phyloP scores from a whole-genome alignment of 768 basidiomycete genomes.

The Termitomyces eurrhizus region DNA sequence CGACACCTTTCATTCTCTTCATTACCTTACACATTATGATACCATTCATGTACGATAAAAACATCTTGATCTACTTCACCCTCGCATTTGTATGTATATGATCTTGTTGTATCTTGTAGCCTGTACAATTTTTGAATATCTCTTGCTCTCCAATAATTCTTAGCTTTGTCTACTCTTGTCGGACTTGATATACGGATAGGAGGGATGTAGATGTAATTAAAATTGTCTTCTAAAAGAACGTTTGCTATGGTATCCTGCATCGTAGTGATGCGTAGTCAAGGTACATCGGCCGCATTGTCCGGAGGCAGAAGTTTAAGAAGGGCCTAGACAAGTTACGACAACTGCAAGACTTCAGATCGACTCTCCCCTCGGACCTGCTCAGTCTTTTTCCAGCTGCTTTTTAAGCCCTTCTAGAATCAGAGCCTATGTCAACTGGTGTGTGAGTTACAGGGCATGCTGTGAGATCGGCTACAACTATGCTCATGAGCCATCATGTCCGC shows the following conservation, averaged over 20 bases:
- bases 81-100: not conserved
- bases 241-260: not conserved
- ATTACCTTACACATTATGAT: not conserved
- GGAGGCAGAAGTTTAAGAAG: too few species aligned
- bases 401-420: too few species aligned
- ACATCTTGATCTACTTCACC: not conserved
- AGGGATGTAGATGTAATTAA: not conserved
- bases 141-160: not conserved
- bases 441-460: too few species aligned
- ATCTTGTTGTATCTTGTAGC: constrained; percentile 6
- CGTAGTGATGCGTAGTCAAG: too few species aligned
- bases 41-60: not conserved
- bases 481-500: too few species aligned
- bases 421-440: too few species aligned
- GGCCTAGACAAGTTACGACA: too few species aligned
- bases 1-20: not conserved
- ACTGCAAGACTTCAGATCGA: too few species aligned
- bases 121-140: not conserved
- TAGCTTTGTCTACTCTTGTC: not conserved
- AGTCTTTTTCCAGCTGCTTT: too few species aligned
- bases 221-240: not conserved
- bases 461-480: too few species aligned
- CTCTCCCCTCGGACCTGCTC: too few species aligned
- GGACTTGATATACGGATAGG: not conserved
- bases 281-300: too few species aligned